phyloP scores from a whole-genome alignment of 129 eudicot species.

The Calendula officinalis region DNA sequence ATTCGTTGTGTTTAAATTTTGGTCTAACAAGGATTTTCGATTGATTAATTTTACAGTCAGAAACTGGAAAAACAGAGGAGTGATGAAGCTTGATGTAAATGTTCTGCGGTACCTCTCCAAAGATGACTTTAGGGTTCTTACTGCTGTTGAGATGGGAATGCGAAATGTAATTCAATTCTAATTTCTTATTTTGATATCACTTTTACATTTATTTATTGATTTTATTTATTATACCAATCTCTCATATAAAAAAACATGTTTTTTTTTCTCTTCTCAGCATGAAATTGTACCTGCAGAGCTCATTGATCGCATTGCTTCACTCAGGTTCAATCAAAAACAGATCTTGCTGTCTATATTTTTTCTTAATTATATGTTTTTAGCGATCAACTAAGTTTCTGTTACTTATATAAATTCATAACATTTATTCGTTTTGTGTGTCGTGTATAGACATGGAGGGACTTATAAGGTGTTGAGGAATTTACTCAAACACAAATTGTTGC shows the following conservation, averaged over 20 bases:
- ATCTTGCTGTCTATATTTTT: not conserved
- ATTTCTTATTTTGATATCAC: too few species aligned
- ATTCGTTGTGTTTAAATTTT: too few species aligned
- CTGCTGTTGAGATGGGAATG: constrained; percentile 99
- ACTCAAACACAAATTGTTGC: constrained; percentile 88
- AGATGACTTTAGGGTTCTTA: constrained; percentile 90
- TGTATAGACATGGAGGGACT: constrained; percentile 85
- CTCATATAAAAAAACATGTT: not conserved
- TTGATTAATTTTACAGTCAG: not conserved
- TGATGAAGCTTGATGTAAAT: constrained; percentile 87
- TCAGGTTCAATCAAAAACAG: constrained; percentile 49
- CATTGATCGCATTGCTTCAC: constrained; percentile 80
- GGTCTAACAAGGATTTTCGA: not conserved
- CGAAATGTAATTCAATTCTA: constrained; percentile 52
- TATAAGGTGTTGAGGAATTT: constrained; percentile 88
- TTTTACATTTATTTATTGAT: not conserved
- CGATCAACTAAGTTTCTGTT: not conserved
- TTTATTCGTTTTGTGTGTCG: constrained; percentile 14
- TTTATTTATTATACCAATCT: not conserved
- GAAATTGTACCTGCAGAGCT: constrained; percentile 93
- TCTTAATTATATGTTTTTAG: not conserved
- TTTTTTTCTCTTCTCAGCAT: constrained; percentile 51
- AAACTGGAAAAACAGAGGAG: constrained; percentile 15
- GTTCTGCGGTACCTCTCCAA: constrained; percentile 84
- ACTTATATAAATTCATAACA: not conserved